Evolutionary conservation across 139 green algal species (phyloP).

Genomic region (Haematococcus lacustris): DNA sequence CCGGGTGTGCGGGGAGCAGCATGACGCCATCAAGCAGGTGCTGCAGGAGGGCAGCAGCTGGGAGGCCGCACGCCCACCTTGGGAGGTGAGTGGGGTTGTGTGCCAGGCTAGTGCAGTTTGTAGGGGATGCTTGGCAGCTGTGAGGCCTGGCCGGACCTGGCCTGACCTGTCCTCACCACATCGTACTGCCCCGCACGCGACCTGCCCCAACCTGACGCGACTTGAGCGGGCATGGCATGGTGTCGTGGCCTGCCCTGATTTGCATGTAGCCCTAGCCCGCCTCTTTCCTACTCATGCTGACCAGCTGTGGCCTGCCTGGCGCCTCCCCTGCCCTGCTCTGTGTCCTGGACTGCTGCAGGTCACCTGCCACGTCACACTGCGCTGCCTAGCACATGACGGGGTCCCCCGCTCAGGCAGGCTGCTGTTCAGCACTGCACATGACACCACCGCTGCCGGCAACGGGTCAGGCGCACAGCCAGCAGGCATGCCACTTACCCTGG

Average conservation of each 20-base stretch:
- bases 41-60: not conserved
- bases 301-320: not conserved
- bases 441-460: too few species aligned
- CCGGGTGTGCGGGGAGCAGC: too few species aligned
- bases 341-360: not conserved
- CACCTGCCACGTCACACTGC: not conserved
- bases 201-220: too few species aligned
- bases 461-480: not conserved
- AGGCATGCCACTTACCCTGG: constrained; percentile 21
- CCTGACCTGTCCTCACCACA: too few species aligned
- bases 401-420: too few species aligned
- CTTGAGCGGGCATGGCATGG: not conserved
- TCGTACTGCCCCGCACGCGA: too few species aligned
- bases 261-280: not conserved
- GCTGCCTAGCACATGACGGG: not conserved
- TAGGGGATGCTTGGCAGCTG: not conserved
- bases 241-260: not conserved
- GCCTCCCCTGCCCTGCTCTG: not conserved
- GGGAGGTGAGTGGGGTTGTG: not conserved
- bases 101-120: not conserved
- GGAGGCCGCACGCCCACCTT: not conserved
- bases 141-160: not conserved
- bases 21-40: not conserved
- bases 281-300: not conserved
- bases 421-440: not conserved